A percentile compares a stretch with the other conserved stretches of the same genome.
Evolutionary conservation across 495 filamentous ascomycete species (phyloP).

Genomic region (Penicillium egyptiacum): DNA sequence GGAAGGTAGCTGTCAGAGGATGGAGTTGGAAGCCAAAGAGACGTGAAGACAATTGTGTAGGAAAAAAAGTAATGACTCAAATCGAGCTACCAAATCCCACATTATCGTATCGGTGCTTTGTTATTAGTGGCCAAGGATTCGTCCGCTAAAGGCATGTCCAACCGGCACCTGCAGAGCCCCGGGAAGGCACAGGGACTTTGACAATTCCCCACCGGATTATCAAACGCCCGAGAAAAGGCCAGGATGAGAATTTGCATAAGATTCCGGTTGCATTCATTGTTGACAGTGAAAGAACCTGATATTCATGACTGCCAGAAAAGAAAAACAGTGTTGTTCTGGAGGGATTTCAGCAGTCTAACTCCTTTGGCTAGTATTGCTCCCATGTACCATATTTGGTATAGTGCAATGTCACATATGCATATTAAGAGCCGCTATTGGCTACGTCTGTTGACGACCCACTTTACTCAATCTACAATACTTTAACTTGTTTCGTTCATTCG

Average conservation of each 20-base stretch:
- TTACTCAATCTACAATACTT: too few relatives aligned
- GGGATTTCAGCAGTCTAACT: too few relatives aligned
- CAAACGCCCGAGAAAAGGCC: not conserved
- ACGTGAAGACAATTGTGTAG: not conserved
- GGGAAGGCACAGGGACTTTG: not conserved
- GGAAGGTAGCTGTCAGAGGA: not conserved
- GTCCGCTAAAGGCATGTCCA: slow-evolving; percentile 2
- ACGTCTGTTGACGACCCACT: too few relatives aligned
- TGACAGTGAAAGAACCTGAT: too few relatives aligned
- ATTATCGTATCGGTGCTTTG: not conserved
- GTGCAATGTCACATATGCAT: too few relatives aligned
- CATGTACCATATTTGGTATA: too few relatives aligned
- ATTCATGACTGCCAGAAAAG: too few relatives aligned
- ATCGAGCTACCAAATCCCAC: not conserved
- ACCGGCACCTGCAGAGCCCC: not conserved
- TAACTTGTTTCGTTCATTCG: too few relatives aligned
- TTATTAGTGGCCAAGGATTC: slow-evolving; percentile 1
- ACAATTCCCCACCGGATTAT: not conserved
- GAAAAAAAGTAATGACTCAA: not conserved
- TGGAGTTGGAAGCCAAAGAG: not conserved
- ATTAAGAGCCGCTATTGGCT: too few relatives aligned
- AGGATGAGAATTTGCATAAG: not conserved
- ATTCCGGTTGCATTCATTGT: too few relatives aligned
- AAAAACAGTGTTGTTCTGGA: too few relatives aligned
- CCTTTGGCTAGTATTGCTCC: too few relatives aligned